Evolutionary conservation across 495 filamentous ascomycete species (phyloP).

Genomic region (Apiosordaria backusii): DNA sequence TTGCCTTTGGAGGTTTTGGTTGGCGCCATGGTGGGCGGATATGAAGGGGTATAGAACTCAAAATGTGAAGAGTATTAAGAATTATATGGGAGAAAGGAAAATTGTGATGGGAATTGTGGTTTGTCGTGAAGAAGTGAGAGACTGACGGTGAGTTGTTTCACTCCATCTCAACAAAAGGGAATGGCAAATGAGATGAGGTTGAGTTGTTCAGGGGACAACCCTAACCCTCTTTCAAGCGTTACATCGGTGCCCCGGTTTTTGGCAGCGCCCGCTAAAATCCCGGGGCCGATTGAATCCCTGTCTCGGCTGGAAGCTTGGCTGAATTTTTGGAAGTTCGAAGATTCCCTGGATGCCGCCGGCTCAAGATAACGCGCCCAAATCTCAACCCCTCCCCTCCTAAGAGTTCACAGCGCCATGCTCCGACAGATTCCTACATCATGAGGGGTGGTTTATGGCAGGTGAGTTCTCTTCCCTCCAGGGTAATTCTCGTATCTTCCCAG

Average conservation of each 20-base stretch:
- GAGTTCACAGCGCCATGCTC: conserved; percentile 26
- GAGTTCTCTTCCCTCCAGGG: not conserved
- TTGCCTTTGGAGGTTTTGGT: conserved; percentile 21
- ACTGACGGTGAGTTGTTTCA: not conserved
- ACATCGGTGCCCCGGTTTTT: conserved; percentile 1
- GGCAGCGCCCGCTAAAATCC: not conserved
- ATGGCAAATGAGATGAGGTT: conserved; percentile 1
- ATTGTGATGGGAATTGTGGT: not conserved
- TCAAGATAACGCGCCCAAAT: not conserved
- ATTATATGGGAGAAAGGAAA: not conserved
- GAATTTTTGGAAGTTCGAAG: conserved; percentile 26
- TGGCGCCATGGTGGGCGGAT: conserved; percentile 22
- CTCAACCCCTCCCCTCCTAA: not conserved
- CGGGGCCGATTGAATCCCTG: not conserved
- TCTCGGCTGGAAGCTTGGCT: conserved; percentile 5
- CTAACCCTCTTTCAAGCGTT: conserved; percentile 16
- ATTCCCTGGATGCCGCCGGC: not conserved
- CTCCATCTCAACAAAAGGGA: not conserved
- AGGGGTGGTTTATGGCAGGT: conserved; percentile 37
- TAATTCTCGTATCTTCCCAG: not conserved
- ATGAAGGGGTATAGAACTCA: not conserved
- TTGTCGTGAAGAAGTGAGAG: conserved; percentile 1
- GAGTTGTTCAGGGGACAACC: conserved; percentile 7
- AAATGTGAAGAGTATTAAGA: conserved; percentile 4
- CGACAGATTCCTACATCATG: conserved; percentile 27